Conservation (phyloP, 805 yeast species). For the Cyberlindnera xishuangbannaensis region DNA sequence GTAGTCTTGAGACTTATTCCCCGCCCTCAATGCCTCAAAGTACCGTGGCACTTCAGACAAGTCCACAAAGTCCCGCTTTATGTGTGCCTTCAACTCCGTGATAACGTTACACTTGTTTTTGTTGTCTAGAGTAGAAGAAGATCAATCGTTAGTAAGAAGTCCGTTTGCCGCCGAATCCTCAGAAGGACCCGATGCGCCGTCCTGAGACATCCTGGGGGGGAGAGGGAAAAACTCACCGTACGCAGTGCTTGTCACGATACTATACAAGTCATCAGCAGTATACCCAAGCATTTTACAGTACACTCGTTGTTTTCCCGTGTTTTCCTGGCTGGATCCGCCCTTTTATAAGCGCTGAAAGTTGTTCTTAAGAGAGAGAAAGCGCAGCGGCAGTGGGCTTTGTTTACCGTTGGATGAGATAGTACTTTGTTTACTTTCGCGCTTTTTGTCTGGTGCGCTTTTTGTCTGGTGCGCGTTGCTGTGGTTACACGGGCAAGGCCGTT, state of each 20-base stretch:
- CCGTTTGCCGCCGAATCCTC: too few species aligned
- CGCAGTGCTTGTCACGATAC: not conserved
- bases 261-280: slow-evolving; percentile 1
- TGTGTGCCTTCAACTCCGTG: slow-evolving; percentile 42
- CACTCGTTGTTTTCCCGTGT: not conserved
- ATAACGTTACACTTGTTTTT: slow-evolving; percentile 17
- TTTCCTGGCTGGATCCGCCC: too few species aligned
- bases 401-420: too few species aligned
- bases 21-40: slow-evolving; percentile 43
- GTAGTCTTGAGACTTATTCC: slow-evolving; percentile 34
- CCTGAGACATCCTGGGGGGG: not conserved
- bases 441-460: too few species aligned
- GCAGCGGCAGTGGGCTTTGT: too few species aligned
- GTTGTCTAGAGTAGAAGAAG: slow-evolving; percentile 14
- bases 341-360: too few species aligned
- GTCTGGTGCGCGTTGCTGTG: too few species aligned
- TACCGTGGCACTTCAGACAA: slow-evolving; percentile 43
- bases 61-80: slow-evolving; percentile 50
- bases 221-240: slow-evolving; percentile 1
- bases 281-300: not conserved
- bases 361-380: too few species aligned
- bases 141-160: too few species aligned
- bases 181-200: too few species aligned
- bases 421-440: too few species aligned
- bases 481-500: too few species aligned